Conservation (phyloP, 768 basidiomycete genomes). For the Auricularia cornea region DNA sequence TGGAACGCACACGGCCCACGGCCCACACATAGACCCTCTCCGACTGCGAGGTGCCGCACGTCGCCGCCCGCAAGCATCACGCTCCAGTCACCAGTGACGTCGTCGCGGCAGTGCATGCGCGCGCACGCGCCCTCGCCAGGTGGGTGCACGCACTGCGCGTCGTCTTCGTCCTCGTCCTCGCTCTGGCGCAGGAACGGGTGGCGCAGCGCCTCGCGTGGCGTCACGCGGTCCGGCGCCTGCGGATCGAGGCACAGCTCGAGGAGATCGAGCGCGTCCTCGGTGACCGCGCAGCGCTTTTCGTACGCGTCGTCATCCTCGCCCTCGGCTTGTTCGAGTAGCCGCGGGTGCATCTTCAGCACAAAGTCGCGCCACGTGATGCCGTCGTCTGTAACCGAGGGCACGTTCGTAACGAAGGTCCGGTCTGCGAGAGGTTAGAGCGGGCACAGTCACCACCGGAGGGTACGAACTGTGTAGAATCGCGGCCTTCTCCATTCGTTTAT, state of each 20-base stretch:
- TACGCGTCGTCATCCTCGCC: constrained; percentile 19
- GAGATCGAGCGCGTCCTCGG: constrained; percentile 66
- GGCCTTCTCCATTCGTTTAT: constrained; percentile 69
- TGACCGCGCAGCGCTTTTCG: constrained; percentile 39
- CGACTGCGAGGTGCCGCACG: background rate
- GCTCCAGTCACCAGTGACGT: constrained; percentile 40
- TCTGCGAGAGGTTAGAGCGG: constrained; percentile 36
- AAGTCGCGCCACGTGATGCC: constrained; percentile 67
- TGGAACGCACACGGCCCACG: background rate
- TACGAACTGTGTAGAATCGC: constrained; percentile 83
- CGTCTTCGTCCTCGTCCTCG: constrained; percentile 28
- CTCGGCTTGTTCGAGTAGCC: constrained; percentile 25
- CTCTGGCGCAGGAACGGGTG: constrained; percentile 58
- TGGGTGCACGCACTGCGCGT: constrained; percentile 61
- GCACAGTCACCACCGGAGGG: background rate
- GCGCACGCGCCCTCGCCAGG: constrained; percentile 61
- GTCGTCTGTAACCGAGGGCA: constrained; percentile 63
- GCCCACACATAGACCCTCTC: background rate
- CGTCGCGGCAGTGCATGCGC: constrained; percentile 50
- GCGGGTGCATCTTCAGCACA: constrained; percentile 71
- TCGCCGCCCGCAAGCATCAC: background rate
- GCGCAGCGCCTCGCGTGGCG: constrained; percentile 64
- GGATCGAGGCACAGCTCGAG: constrained; percentile 66
- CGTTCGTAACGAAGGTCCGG: constrained; percentile 83
- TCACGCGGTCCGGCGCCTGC: constrained; percentile 68